These are phyloP conservation scores for Talaromyces sp. DNA, from an alignment of 2,329 filamentous ascomycete species.

Conservation along the genomic window DNA sequence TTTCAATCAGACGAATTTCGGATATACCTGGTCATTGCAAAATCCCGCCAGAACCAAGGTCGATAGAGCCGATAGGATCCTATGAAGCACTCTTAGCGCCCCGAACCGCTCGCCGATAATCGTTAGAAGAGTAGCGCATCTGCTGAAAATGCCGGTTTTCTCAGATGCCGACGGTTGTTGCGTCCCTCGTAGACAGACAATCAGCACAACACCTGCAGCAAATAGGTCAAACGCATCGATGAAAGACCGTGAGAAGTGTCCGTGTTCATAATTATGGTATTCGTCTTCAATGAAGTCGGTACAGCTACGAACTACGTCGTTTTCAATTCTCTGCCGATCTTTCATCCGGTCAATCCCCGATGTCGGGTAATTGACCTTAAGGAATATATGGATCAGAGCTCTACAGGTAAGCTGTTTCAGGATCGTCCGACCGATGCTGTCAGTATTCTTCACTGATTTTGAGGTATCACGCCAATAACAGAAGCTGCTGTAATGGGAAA, in stretches of 20 bases:
- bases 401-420: background rate
- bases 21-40: background rate
- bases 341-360: background rate
- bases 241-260: background rate
- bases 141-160: background rate
- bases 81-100: background rate
- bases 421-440: background rate
- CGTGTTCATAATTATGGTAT: background rate
- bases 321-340: background rate
- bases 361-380: background rate
- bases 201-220: background rate
- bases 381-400: background rate
- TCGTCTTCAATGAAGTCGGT: background rate
- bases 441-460: background rate
- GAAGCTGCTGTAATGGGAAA: background rate
- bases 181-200: background rate
- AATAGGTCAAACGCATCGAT: background rate
- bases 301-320: background rate
- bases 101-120: background rate
- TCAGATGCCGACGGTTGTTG: background rate
- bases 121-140: background rate
- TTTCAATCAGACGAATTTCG: background rate
- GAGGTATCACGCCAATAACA: background rate
- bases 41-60: constrained; percentile 1
- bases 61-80: constrained; percentile 18